phyloP scores from a whole-genome alignment of 2,329 filamentous ascomycete genomes.

The Phyllosticta paracitricarpa region DNA sequence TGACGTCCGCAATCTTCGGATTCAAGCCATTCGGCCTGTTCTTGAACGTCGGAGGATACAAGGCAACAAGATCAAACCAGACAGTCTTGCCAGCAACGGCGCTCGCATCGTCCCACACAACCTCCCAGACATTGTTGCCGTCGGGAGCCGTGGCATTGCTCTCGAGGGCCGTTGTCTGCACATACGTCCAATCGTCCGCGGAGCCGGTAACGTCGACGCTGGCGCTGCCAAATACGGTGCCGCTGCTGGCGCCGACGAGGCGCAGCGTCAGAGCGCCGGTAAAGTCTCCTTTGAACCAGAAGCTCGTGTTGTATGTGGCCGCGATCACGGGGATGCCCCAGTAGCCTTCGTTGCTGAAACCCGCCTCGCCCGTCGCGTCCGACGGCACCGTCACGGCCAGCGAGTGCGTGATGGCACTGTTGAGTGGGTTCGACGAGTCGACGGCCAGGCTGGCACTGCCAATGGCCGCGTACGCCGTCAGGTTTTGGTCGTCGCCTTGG shows the following conservation, averaged over 20 bases:
- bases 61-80: slow-evolving; percentile 7
- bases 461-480: slow-evolving; percentile 23
- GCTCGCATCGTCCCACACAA: slow-evolving; percentile 8
- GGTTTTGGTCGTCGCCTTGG: slow-evolving; percentile 11
- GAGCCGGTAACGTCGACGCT: neutral
- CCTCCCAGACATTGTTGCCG: slow-evolving; percentile 8
- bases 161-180: neutral
- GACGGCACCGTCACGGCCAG: slow-evolving; percentile 5
- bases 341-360: slow-evolving; percentile 11
- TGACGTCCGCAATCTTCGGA: slow-evolving; percentile 3
- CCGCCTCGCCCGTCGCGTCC: slow-evolving; percentile 1
- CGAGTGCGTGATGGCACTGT: slow-evolving; percentile 6
- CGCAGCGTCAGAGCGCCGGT: slow-evolving; percentile 14
- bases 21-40: slow-evolving; percentile 6
- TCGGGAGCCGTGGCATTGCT: slow-evolving; percentile 7
- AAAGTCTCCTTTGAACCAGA: slow-evolving; percentile 20
- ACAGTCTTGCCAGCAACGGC: slow-evolving; percentile 1
- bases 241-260: slow-evolving; percentile 3
- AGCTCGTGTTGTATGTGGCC: slow-evolving; percentile 6
- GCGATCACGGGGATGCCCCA: slow-evolving; percentile 11
- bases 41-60: slow-evolving; percentile 12
- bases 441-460: slow-evolving; percentile 18
- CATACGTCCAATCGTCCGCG: neutral
- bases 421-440: slow-evolving; percentile 1
- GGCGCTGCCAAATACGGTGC: slow-evolving; percentile 4